A percentile compares a stretch with the other conserved stretches of the same genome.
phyloP scores from a whole-genome alignment of 805 yeast species.

The Candida ponderosae region DNA sequence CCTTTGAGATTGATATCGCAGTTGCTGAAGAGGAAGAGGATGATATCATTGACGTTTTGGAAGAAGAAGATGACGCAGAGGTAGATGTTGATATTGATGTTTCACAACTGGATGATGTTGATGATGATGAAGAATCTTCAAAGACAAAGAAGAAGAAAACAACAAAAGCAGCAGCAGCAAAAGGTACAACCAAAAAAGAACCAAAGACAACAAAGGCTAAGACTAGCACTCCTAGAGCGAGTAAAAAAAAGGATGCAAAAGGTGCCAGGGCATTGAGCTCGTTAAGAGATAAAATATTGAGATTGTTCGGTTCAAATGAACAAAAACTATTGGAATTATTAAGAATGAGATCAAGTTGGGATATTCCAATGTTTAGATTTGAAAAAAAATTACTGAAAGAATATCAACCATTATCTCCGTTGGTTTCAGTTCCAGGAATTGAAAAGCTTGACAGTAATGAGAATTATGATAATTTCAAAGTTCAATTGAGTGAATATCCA shows the following conservation, averaged over 20 bases:
- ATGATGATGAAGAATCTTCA: constrained; percentile 5
- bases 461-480: no score
- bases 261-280: constrained; percentile 24
- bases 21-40: constrained; percentile 3
- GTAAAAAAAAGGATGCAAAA: constrained; percentile 14
- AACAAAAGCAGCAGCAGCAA: neutral
- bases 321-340: constrained; percentile 33
- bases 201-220: constrained; percentile 1
- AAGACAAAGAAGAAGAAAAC: constrained; percentile 1
- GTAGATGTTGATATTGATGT: constrained; percentile 3
- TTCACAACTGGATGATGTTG: constrained; percentile 6
- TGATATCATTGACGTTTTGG: constrained; percentile 5
- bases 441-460: constrained; percentile 10
- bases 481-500: constrained; percentile 12
- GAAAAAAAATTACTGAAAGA: constrained; percentile 22
- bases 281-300: constrained; percentile 32
- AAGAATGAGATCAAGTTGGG: constrained; percentile 43
- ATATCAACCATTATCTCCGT: constrained; percentile 5
- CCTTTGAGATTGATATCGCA: neutral
- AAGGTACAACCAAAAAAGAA: constrained; percentile 1
- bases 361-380: constrained; percentile 35
- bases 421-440: constrained; percentile 6
- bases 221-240: constrained; percentile 2
- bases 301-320: constrained; percentile 44
- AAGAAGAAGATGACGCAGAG: constrained; percentile 8